Conservation (phyloP, 164 flowering plant genomes). For the Annona cherimola region DNA sequence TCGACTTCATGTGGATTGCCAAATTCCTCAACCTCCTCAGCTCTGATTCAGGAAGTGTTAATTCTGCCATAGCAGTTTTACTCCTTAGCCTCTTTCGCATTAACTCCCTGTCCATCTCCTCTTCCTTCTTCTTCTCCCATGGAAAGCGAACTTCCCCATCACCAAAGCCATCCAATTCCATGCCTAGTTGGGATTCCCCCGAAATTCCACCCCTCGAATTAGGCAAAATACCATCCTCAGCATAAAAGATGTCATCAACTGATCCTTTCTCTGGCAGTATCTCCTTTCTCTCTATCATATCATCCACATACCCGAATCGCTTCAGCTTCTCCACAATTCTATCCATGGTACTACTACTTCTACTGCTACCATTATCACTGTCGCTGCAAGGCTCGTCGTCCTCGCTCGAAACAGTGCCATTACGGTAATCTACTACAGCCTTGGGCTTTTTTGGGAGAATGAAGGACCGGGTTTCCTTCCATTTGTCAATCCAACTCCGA, state of each 20-base stretch:
- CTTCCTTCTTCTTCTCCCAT: constrained; percentile 55
- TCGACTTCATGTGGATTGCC: constrained; percentile 49
- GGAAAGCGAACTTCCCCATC: constrained; percentile 62
- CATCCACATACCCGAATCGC: constrained; percentile 66
- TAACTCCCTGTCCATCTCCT: constrained; percentile 24
- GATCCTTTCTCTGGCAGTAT: constrained; percentile 66
- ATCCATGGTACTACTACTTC: constrained; percentile 72
- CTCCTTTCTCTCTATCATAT: constrained; percentile 27
- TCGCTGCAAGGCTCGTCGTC: constrained; percentile 24
- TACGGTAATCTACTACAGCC: constrained; percentile 38
- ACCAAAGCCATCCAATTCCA: constrained; percentile 24
- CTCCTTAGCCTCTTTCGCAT: constrained; percentile 31
- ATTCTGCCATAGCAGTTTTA: constrained; percentile 61
- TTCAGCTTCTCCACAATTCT: constrained; percentile 80
- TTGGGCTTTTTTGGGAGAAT: constrained; percentile 38
- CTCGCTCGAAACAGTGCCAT: constrained; percentile 21
- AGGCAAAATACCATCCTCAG: constrained; percentile 82
- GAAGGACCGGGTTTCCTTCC: constrained; percentile 44
- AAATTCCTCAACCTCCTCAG: constrained; percentile 69
- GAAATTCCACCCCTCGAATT: constrained; percentile 76
- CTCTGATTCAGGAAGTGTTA: constrained; percentile 73
- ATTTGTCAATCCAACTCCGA: constrained; percentile 51
- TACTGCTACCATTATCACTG: too few relatives aligned
- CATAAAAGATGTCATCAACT: constrained; percentile 76
- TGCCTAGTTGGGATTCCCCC: constrained; percentile 41